Evolutionary conservation across 1,284 basidiomycete species (phyloP).

Genomic region (Heterobasidion occidentale): DNA sequence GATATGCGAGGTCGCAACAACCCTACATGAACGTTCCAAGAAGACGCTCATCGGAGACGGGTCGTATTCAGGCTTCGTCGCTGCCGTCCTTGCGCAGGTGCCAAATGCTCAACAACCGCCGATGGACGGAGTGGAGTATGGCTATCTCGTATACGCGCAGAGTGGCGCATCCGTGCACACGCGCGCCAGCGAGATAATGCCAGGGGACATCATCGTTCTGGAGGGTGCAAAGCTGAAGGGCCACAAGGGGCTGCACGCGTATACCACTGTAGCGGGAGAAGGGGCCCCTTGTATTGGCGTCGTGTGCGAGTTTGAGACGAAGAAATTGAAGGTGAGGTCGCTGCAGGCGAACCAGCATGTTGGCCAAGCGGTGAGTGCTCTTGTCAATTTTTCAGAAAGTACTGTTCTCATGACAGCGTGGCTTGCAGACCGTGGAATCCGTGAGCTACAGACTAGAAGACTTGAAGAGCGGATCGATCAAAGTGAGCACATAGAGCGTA

Average conservation of each 20-base stretch:
- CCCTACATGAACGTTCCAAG: constrained; percentile 68
- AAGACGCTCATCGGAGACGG: constrained; percentile 76
- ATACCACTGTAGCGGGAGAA: constrained; percentile 49
- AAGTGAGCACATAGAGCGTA: constrained; percentile 33
- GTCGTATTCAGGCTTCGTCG: constrained; percentile 71
- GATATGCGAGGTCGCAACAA: constrained; percentile 62
- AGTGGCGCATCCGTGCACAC: constrained; percentile 59
- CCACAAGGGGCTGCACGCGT: constrained; percentile 74
- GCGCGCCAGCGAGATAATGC: constrained; percentile 72
- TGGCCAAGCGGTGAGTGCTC: constrained; percentile 54
- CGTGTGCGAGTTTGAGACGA: constrained; percentile 74
- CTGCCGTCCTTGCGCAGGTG: constrained; percentile 52
- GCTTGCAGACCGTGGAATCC: constrained; percentile 59
- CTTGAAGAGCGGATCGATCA: constrained; percentile 75
- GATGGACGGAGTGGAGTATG: constrained; percentile 39
- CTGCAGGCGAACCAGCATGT: constrained; percentile 79
- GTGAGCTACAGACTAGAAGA: constrained; percentile 85
- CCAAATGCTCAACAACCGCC: constrained; percentile 38
- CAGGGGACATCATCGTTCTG: constrained; percentile 78
- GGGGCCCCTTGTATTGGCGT: constrained; percentile 66
- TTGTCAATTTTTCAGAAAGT: constrained; percentile 4
- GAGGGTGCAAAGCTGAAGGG: constrained; percentile 81
- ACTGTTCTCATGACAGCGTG: constrained; percentile 12
- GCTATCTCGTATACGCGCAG: constrained; percentile 72
- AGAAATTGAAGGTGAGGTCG: constrained; percentile 79